A percentile compares a stretch with the other conserved stretches of the same genome.
Evolutionary conservation across 2,329 filamentous ascomycete genomes (phyloP).

Genomic region (Dactylellina leptospora): DNA sequence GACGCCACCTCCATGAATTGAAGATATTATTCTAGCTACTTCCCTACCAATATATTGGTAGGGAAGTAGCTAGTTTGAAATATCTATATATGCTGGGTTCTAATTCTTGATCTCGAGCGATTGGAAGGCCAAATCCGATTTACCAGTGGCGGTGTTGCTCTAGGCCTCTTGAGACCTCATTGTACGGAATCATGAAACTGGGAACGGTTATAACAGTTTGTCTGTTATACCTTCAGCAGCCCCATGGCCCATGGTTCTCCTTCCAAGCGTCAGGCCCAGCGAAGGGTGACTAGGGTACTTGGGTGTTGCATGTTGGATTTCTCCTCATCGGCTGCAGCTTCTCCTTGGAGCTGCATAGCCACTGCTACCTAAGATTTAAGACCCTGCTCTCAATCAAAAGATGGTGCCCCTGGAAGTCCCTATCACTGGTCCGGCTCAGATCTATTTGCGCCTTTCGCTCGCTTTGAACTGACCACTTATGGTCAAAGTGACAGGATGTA

Average conservation of each 20-base stretch:
- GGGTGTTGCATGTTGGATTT: conserved; percentile 21
- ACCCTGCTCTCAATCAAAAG: conserved; percentile 10
- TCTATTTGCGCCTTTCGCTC: neutral
- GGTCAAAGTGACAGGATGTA: neutral
- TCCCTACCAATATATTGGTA: too few relatives aligned
- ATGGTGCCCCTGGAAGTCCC: conserved; percentile 15
- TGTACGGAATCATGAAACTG: conserved; percentile 19
- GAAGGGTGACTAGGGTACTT: neutral
- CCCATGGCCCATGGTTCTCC: conserved; percentile 10
- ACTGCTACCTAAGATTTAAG: conserved; percentile 2
- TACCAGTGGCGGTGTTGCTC: neutral
- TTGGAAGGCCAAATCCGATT: neutral
- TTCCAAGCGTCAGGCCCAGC: neutral
- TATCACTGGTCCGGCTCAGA: conserved; percentile 2
- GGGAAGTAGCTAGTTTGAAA: too few relatives aligned
- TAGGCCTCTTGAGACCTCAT: conserved; percentile 1
- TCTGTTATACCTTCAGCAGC: neutral
- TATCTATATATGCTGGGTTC: too few relatives aligned
- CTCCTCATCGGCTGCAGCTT: conserved; percentile 2
- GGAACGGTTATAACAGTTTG: neutral
- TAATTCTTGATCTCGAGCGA: neutral
- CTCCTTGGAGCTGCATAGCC: conserved; percentile 23
- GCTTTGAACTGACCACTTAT: neutral
- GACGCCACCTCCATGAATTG: too few relatives aligned
- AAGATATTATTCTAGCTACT: too few relatives aligned